Evolutionary conservation across 306 rosid genomes (phyloP), one percentile per base, ranked within the genome.

Genomic region (Cyamopsis tetragonoloba): DNA sequence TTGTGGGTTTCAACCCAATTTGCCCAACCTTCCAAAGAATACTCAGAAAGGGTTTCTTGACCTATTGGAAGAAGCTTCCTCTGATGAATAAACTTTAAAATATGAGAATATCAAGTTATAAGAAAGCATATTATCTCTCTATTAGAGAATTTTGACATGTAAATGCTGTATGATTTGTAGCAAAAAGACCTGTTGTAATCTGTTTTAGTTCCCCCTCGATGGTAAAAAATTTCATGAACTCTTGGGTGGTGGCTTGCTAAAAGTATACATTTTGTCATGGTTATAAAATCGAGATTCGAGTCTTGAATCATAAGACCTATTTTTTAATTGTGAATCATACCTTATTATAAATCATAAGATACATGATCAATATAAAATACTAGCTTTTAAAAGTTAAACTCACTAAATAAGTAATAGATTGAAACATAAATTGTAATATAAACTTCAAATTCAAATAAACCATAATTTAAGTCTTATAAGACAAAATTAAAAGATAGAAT

Each of bases 61-160:
- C 56, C 83, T 82, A 43, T 71, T 95, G 77, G 99, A 95, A 47
- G 99, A 95, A 78, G 99, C 78, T 67, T 84, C 89, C 61, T 68
- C 77, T 44, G 92, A 89, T 4, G 80, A 66, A 9, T 77, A 47
- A 62, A 27, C n/a, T 41, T 73, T 43, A 72, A 74, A 24, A 32
- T 24, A 23, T 38, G 66, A 28, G 74, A 18, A 11, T 5, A 34
- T 38, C 42, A 27, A 39, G 41, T 62, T 70, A 53, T 48, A 27
- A 69, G 80, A 68, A 56, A 38, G 68, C 71, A 68, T 57, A 59
- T 31, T 8, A 26, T 48, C 42, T 30, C 42, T 62, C 58, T n/a
- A 15, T 13, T 11, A 13, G 27, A 37, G 44, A 73, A 61, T 77
- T 73, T 74, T 70, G 79, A 31, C 47, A 31, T 74, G 65, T 66